Conservation (phyloP, 2,329 filamentous ascomycete species). For the Purpureocillium lavendulum region DNA sequence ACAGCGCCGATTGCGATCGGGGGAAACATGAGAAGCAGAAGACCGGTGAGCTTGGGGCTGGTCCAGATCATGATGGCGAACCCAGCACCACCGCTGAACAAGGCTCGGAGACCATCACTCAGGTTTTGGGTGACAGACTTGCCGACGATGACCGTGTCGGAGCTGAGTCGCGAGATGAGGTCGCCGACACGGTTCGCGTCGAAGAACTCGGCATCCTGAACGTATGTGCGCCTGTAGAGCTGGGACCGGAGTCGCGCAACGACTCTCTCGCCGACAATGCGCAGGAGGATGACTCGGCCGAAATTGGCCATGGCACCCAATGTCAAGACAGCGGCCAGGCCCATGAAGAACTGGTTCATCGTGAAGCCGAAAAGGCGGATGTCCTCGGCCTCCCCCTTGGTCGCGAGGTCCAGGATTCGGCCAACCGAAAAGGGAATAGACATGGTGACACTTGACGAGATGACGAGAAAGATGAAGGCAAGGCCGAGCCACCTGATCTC, state of each 20-base stretch:
- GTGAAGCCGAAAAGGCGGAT: conserved; percentile 74
- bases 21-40: conserved; percentile 80
- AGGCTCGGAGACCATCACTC: conserved; percentile 84
- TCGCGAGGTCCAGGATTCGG: conserved; percentile 87
- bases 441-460: conserved; percentile 92
- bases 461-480: conserved; percentile 77
- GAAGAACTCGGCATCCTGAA: conserved; percentile 99
- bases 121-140: conserved; percentile 98
- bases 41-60: conserved; percentile 79
- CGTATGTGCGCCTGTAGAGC: conserved; percentile 83
- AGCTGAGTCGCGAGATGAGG: conserved; percentile 88
- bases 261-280: conserved; percentile 91
- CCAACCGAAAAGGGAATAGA: conserved; percentile 95
- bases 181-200: conserved; percentile 96
- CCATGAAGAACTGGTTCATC: conserved; percentile 80
- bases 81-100: conserved; percentile 84
- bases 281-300: conserved; percentile 82
- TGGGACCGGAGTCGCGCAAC: conserved; percentile 83
- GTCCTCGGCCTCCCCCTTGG: conserved; percentile 59
- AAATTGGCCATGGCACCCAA: conserved; percentile 88
- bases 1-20: conserved; percentile 86
- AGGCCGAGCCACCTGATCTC: conserved; percentile 69
- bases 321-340: conserved; percentile 66
- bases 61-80: conserved; percentile 95
- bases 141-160: conserved; percentile 94